Percentiles rank a stretch among this genome's conserved stretches.
Conservation (phyloP, 768 basidiomycete genomes). For the Rhodotorula paludigena region DNA sequence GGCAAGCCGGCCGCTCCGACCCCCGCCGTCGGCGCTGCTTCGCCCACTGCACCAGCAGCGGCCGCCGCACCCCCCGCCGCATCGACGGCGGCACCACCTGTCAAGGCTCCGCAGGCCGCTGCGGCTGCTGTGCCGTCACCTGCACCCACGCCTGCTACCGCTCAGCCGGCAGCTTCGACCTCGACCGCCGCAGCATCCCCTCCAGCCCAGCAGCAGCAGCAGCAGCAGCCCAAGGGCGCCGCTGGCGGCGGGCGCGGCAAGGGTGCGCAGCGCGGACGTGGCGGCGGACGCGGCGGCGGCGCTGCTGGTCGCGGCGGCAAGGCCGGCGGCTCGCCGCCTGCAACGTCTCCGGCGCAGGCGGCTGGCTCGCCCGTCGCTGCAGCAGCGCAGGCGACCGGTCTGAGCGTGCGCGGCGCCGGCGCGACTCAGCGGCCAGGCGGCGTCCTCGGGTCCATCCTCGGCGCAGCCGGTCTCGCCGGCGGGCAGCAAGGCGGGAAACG, state of each 20-base stretch:
- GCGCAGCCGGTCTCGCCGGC: neutral
- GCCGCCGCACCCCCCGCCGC: neutral
- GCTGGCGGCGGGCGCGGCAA: conserved; percentile 45
- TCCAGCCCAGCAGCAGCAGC: conserved; percentile 41
- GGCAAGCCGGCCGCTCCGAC: conserved; percentile 24
- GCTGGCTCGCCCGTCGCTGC: neutral
- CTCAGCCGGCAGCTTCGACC: conserved; percentile 41
- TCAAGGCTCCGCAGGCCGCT: too few species aligned
- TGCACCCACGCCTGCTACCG: conserved; percentile 42
- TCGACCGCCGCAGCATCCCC: conserved; percentile 13
- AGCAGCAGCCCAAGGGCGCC: conserved; percentile 43
- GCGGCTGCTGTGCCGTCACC: conserved; percentile 16
- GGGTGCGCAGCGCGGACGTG: conserved; percentile 45
- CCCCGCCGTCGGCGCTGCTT: conserved; percentile 24
- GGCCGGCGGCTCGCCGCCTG: conserved; percentile 3
- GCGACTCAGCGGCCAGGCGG: conserved; percentile 7
- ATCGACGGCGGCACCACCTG: neutral
- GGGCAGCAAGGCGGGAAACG: conserved; percentile 16
- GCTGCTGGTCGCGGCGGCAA: conserved; percentile 16
- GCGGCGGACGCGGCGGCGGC: conserved; percentile 42
- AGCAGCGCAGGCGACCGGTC: neutral
- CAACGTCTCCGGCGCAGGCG: neutral
- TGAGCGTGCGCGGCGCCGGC: conserved; percentile 10
- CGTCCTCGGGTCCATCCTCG: conserved; percentile 16
- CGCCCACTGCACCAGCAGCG: neutral